Base-by-base conservation (phyloP, 495 filamentous ascomycete genomes). In the Xylaria scruposa region DNA sequence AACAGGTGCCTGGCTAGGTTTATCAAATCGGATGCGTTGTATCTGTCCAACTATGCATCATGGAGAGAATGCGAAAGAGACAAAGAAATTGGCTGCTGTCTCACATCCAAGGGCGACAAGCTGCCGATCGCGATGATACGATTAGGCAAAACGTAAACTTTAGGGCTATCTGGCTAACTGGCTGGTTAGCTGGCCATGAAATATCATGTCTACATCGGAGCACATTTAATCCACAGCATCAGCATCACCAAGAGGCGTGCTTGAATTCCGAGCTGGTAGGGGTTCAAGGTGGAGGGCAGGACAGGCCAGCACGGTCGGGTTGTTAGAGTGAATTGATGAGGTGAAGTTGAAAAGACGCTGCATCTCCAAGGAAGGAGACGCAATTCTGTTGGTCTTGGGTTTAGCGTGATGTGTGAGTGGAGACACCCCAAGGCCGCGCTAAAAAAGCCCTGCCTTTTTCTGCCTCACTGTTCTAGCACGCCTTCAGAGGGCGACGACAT, bases 331-430 rank as follows among this genome's bases (percentile, higher is more conserved):
- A 67, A 67, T 40, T 84, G 77, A 79, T 75, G 77, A 79, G 77
- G 75, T 79, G 77, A 79, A 79, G 77, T 79, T 70, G 77, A 77
- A 77, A 77, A 77, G 77, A 76, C 12, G 67, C 73, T 77, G 75
- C 77, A 79, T 74, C 73, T 76, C 77, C 73, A 72, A 71, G 72
- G 56, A 75, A 70, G 75, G 73, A 78, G 77, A 71, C 75, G 65
- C 67, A 74, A 75, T 73, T 74, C 75, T 73, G 77, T 78, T 78
- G 77, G 77, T 75, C 77, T 74, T 71, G 31, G 76, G 58, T 40
- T 49, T 56, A 65, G 69, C 29, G 60, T 65, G 47, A 65, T 71
- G 69, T 71, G 60, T 66, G 69, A 64, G 70, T 71, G 70, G 70
- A 31, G 70, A 58, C 51, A 24, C 31, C 51, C 70, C 70, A 67